phyloP scores from a whole-genome alignment of 129 eudicot genomes.

The Centrapalus pauciflorus region DNA sequence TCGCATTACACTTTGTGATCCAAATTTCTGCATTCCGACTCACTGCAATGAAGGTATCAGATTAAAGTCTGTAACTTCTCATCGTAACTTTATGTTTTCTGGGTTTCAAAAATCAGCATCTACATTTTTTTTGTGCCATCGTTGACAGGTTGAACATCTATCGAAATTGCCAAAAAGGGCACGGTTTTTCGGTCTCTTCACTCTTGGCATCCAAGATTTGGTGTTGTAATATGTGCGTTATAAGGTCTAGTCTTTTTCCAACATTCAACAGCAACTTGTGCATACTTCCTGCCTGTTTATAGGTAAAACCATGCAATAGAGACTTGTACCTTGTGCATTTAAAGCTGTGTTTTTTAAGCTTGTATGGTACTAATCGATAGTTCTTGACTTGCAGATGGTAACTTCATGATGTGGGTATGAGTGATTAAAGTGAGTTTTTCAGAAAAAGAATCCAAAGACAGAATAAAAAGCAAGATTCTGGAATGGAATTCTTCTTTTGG shows the following conservation, averaged over 20 bases:
- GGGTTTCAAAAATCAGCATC: neutral
- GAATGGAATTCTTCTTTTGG: conserved; percentile 15
- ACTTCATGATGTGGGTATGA: conserved; percentile 8
- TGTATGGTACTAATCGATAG: neutral
- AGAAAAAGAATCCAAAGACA: conserved; percentile 20
- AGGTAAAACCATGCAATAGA: neutral
- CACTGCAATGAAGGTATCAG: neutral
- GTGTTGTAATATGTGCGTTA: neutral
- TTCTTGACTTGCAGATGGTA: conserved; percentile 16
- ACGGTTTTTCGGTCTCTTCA: neutral
- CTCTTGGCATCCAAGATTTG: neutral
- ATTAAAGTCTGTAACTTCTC: conserved; percentile 6
- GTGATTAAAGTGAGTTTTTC: conserved; percentile 16
- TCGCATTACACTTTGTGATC: neutral
- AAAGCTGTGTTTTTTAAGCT: neutral
- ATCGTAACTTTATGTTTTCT: neutral
- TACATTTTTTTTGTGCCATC: neutral
- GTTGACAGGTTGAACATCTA: neutral
- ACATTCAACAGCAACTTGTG: neutral
- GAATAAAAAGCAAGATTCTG: conserved; percentile 22
- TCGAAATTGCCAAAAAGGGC: neutral
- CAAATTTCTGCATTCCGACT: conserved; percentile 5
- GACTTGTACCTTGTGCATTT: conserved; percentile 12
- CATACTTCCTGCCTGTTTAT: neutral
- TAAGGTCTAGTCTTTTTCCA: neutral